Percentiles rank a stretch among this genome's conserved stretches.
phyloP scores from a whole-genome alignment of 2,329 filamentous ascomycete genomes.

The Periconia digitata region DNA sequence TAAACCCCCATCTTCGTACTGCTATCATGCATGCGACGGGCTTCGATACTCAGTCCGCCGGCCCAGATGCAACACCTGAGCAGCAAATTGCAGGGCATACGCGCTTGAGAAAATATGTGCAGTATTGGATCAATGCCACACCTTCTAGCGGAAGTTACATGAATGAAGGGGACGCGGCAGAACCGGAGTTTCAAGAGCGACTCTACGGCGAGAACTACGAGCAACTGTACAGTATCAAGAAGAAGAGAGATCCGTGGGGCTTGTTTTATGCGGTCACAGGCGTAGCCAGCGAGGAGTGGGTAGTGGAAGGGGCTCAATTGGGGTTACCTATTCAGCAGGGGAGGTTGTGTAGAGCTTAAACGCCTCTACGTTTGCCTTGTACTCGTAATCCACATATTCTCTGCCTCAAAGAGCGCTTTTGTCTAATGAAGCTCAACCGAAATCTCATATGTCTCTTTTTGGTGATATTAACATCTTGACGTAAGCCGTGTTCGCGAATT shows the following conservation, averaged over 20 bases:
- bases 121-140: slow-evolving; percentile 26
- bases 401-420: no score
- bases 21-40: slow-evolving; percentile 31
- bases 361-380: no score
- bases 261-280: slow-evolving; percentile 30
- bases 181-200: slow-evolving; percentile 28
- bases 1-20: slow-evolving; percentile 24
- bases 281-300: slow-evolving; percentile 29
- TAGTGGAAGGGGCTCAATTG: slow-evolving; percentile 18
- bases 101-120: slow-evolving; percentile 22
- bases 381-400: no score
- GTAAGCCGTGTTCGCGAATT: no score
- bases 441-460: no score
- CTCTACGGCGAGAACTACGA: slow-evolving; percentile 31
- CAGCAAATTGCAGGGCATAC: slow-evolving; percentile 24
- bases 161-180: slow-evolving; percentile 36
- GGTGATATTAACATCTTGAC: no score
- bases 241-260: slow-evolving; percentile 25
- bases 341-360: slow-evolving; percentile 24
- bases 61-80: slow-evolving; percentile 16
- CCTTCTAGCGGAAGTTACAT: slow-evolving; percentile 35
- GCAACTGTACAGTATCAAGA: slow-evolving; percentile 23
- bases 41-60: slow-evolving; percentile 23
- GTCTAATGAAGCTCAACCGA: no score
- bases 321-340: slow-evolving; percentile 32